phyloP scores from a whole-genome alignment of 495 filamentous ascomycete genomes.

The Trichocladium uniseriatum region DNA sequence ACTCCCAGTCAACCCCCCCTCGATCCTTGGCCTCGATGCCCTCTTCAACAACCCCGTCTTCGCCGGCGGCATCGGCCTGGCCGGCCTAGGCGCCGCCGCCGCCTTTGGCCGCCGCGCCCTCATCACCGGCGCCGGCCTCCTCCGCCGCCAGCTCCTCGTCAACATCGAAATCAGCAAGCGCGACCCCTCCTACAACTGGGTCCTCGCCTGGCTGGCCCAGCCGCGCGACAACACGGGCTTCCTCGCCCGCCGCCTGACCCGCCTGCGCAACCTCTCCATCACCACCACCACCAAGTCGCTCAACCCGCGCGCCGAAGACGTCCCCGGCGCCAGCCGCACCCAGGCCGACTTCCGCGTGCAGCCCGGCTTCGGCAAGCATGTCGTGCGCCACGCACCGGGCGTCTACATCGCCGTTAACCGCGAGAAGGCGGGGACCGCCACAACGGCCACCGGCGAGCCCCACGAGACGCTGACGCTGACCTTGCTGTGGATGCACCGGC shows the following conservation, averaged over 20 bases:
- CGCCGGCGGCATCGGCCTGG: constrained; percentile 68
- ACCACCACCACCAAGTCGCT: constrained; percentile 43
- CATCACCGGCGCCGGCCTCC: constrained; percentile 56
- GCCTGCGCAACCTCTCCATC: constrained; percentile 41
- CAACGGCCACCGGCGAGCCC: constrained; percentile 69
- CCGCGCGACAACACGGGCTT: constrained; percentile 52
- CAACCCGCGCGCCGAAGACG: constrained; percentile 53
- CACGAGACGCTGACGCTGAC: constrained; percentile 93
- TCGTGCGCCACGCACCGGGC: constrained; percentile 74
- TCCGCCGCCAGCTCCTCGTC: constrained; percentile 80
- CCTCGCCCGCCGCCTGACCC: constrained; percentile 38
- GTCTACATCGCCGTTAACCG: constrained; percentile 75
- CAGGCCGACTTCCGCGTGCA: constrained; percentile 79
- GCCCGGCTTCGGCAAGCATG: constrained; percentile 78
- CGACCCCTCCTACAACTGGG: constrained; percentile 89
- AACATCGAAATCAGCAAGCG: constrained; percentile 90
- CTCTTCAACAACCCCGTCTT: constrained; percentile 50
- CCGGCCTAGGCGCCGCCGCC: constrained; percentile 68
- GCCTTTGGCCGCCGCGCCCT: constrained; percentile 65
- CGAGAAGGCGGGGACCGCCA: constrained; percentile 63
- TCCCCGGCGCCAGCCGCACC: constrained; percentile 47
- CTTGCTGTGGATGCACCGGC: constrained; percentile 76
- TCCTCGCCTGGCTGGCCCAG: constrained; percentile 84
- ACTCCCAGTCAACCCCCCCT: neutral
- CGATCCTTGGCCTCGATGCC: constrained; percentile 38